A percentile compares a stretch with the other conserved stretches of the same genome.
Conservation (phyloP, 306 rosid genomes). For the Inga laurina region DNA sequence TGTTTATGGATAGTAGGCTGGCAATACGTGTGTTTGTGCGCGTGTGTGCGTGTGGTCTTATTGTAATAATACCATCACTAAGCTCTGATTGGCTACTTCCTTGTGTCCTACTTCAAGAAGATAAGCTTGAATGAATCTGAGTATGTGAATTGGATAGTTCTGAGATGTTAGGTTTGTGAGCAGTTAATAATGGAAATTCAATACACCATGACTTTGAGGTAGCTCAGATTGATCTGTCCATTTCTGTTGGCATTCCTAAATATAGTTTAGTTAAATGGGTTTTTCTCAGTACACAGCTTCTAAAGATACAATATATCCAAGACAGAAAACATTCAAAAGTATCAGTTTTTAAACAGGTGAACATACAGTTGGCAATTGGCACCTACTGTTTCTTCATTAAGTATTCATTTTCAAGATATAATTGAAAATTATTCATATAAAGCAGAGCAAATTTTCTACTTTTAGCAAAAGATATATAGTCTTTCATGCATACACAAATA, state of each 20-base stretch:
- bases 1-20: constrained; percentile 21
- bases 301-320: background rate
- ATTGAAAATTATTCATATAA: background rate
- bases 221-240: background rate
- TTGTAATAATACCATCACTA: background rate
- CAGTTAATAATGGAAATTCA: background rate
- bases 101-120: background rate
- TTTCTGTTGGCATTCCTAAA: background rate
- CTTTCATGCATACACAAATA: background rate
- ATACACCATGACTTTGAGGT: constrained; percentile 7
- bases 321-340: background rate
- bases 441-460: background rate
- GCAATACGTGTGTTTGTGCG: background rate
- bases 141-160: background rate
- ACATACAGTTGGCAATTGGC: background rate
- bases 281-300: background rate
- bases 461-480: background rate
- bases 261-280: background rate
- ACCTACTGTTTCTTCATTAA: background rate
- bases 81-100: background rate
- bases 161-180: constrained; percentile 1
- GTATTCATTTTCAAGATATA: background rate
- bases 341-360: background rate
- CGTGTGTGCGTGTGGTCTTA: background rate
- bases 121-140: constrained; percentile 2